phyloP scores from a whole-genome alignment of 139 green algal genomes.

The Tetradesmus obliquus region DNA sequence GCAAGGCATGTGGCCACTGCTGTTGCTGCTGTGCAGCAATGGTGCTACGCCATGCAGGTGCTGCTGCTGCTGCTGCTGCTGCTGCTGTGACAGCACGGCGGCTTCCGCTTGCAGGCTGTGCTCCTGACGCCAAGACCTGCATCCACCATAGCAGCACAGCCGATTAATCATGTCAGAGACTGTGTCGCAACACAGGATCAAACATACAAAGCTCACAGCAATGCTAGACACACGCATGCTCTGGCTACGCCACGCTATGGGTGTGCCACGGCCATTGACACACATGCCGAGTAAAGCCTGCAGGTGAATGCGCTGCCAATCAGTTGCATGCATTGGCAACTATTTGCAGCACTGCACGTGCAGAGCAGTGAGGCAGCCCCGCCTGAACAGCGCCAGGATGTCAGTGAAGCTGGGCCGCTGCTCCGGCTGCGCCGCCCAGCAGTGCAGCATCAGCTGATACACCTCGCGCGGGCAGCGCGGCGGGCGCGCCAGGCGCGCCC shows the following conservation, averaged over 20 bases:
- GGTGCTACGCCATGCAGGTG: neutral
- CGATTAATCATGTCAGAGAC: no score
- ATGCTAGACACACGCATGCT: neutral
- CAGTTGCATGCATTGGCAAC: no score
- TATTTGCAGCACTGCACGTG: no score
- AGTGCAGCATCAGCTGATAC: constrained; percentile 64
- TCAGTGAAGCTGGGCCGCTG: constrained; percentile 56
- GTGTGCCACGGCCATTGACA: no score
- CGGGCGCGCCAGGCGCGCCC: constrained; percentile 50
- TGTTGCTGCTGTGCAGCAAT: neutral
- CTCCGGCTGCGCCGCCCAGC: constrained; percentile 52
- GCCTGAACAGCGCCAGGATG: constrained; percentile 31
- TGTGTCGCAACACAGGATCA: neutral
- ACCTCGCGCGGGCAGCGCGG: constrained; percentile 55
- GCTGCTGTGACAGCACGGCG: neutral
- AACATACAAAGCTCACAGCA: neutral
- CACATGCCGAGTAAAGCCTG: no score
- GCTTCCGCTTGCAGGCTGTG: neutral
- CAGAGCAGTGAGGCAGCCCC: no score
- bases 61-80: neutral
- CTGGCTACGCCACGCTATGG: no score
- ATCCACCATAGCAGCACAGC: neutral
- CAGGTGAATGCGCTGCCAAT: no score
- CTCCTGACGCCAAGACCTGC: neutral
- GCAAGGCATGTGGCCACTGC: neutral